Conservation (phyloP, 192 early-diverging fungal genomes). For the Linnemannia elongata region DNA sequence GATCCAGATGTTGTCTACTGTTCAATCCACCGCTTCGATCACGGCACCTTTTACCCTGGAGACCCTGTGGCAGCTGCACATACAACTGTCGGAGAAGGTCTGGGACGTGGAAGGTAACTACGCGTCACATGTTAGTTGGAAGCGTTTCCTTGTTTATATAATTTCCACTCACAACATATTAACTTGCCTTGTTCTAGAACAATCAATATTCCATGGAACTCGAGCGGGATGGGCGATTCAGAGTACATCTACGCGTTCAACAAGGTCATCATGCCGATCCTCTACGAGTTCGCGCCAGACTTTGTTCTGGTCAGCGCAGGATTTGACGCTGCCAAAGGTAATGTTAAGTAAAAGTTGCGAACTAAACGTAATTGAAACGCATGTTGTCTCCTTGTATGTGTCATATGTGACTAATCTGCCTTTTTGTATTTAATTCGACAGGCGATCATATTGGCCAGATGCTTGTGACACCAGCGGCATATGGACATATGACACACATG, state of each 20-base stretch:
- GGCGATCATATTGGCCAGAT: slow-evolving; percentile 91
- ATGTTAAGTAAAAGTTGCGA: not conserved
- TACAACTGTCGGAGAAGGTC: slow-evolving; percentile 66
- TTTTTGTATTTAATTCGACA: not conserved
- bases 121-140: not conserved
- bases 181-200: slow-evolving; percentile 60
- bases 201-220: slow-evolving; percentile 90
- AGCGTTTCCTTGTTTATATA: not conserved
- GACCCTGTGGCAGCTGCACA: slow-evolving; percentile 67
- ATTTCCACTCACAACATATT: not conserved
- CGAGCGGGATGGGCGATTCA: slow-evolving; percentile 79
- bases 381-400: not conserved
- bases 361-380: not conserved
- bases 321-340: slow-evolving; percentile 87
- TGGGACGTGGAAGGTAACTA: slow-evolving; percentile 72
- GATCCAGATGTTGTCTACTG: slow-evolving; percentile 86
- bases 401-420: not conserved
- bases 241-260: slow-evolving; percentile 93
- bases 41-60: slow-evolving; percentile 83
- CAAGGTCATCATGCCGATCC: slow-evolving; percentile 84
- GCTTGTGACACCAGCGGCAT: slow-evolving; percentile 83
- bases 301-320: slow-evolving; percentile 91
- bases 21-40: slow-evolving; percentile 90
- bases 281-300: slow-evolving; percentile 85
- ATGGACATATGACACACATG: slow-evolving; percentile 90